Conservation (phyloP, 495 filamentous ascomycete genomes). For the Penicillium canariense region DNA sequence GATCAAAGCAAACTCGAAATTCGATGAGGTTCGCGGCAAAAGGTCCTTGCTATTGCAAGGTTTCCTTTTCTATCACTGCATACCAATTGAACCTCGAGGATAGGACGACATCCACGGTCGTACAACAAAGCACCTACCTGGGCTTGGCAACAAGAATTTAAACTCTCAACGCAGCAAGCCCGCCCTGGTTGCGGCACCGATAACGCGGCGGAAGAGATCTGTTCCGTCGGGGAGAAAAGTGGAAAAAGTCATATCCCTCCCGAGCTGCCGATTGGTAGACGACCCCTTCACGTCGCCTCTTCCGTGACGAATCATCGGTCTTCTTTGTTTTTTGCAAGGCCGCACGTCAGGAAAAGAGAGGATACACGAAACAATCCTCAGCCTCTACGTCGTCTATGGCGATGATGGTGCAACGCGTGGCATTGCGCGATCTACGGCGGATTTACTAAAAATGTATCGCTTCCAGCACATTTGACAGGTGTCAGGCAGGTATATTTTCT, state of each 20-base stretch:
- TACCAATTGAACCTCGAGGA: too few species aligned
- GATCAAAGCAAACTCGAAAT: too few species aligned
- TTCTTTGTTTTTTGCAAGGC: too few species aligned
- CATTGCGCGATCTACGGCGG: not conserved
- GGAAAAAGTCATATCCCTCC: constrained; percentile 24
- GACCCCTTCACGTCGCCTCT: not conserved
- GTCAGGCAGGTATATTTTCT: not conserved
- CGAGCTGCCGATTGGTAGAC: constrained; percentile 7
- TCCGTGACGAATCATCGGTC: not conserved
- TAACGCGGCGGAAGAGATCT: constrained; percentile 17
- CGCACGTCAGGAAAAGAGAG: too few species aligned
- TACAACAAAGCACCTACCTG: too few species aligned
- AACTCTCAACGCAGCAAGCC: too few species aligned
- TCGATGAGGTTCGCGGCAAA: too few species aligned
- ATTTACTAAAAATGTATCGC: not conserved
- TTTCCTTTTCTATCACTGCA: too few species aligned
- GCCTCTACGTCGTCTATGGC: not conserved
- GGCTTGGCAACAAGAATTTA: not conserved
- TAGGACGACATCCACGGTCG: too few species aligned
- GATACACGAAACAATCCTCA: not conserved
- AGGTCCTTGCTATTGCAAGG: too few species aligned
- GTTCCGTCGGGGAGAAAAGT: constrained; percentile 16
- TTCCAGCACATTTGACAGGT: not conserved
- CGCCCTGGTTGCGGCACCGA: too few species aligned
- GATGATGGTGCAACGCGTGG: not conserved